phyloP scores from a whole-genome alignment of 306 rosid genomes.

The Vigna hirtella region DNA sequence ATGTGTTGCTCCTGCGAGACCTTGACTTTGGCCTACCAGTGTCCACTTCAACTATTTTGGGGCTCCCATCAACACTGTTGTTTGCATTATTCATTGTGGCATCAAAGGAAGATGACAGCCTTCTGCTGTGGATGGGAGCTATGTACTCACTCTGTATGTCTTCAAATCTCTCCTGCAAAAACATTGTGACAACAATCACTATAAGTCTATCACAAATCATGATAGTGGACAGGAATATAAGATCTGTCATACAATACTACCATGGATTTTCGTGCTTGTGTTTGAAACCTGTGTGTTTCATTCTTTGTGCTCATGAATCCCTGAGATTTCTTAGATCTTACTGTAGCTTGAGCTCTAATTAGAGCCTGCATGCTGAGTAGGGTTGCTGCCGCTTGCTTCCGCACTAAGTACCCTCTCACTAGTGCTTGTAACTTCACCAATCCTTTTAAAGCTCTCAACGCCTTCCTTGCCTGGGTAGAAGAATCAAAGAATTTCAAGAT shows the following conservation, averaged over 20 bases:
- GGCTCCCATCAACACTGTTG: slow-evolving; percentile 65
- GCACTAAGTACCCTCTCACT: slow-evolving; percentile 86
- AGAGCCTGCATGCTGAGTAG: slow-evolving; percentile 91
- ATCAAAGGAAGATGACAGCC: slow-evolving; percentile 75
- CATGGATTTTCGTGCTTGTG: slow-evolving; percentile 71
- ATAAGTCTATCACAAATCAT: background rate
- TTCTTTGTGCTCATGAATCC: slow-evolving; percentile 38
- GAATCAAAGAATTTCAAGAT: background rate
- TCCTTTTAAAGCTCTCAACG: slow-evolving; percentile 86
- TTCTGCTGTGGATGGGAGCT: slow-evolving; percentile 67
- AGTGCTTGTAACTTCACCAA: slow-evolving; percentile 90
- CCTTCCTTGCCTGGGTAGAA: slow-evolving; percentile 80
- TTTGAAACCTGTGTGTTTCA: slow-evolving; percentile 54
- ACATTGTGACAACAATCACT: background rate
- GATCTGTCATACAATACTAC: slow-evolving; percentile 39
- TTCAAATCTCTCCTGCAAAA: slow-evolving; percentile 76
- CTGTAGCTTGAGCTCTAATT: slow-evolving; percentile 91
- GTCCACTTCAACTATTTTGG: slow-evolving; percentile 94
- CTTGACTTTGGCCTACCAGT: slow-evolving; percentile 82
- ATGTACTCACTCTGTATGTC: slow-evolving; percentile 62
- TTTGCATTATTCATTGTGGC: slow-evolving; percentile 43
- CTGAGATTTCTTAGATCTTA: slow-evolving; percentile 75
- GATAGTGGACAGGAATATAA: slow-evolving; percentile 1
- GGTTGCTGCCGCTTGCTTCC: slow-evolving; percentile 91
- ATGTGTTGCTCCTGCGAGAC: slow-evolving; percentile 77